Evolutionary conservation across 1,139 yeast species (phyloP).

Genomic region (Lodderomyces margitis): DNA sequence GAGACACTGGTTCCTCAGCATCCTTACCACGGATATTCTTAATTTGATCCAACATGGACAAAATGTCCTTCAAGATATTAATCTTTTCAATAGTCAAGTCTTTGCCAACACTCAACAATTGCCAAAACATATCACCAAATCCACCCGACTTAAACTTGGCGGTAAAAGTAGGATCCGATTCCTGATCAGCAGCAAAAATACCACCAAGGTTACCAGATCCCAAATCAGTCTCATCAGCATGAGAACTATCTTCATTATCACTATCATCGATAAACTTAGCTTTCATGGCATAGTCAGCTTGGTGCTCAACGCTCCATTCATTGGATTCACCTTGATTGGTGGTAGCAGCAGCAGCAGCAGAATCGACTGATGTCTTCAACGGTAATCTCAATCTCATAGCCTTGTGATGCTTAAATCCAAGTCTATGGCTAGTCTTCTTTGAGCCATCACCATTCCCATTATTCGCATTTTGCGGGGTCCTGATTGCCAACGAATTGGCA

Average conservation of each 20-base stretch:
- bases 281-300: slow-evolving; percentile 2
- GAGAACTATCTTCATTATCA: slow-evolving; percentile 2
- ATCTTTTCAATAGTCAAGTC: slow-evolving; percentile 14
- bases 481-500: slow-evolving; percentile 6
- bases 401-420: slow-evolving; percentile 1
- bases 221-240: slow-evolving; percentile 2
- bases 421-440: not conserved
- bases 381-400: slow-evolving; percentile 4
- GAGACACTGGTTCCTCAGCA: not conserved
- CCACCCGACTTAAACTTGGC: slow-evolving; percentile 11
- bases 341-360: too few relatives aligned
- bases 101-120: slow-evolving; percentile 13
- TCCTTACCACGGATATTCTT: slow-evolving; percentile 5
- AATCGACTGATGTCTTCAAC: not conserved
- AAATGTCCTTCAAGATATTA: slow-evolving; percentile 13
- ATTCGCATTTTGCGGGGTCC: not conserved
- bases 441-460: slow-evolving; percentile 1
- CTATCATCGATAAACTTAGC: not conserved
- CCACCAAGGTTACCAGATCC: not conserved
- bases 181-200: slow-evolving; percentile 1
- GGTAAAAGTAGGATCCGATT: slow-evolving; percentile 3
- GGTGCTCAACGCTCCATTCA: slow-evolving; percentile 2
- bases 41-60: slow-evolving; percentile 12
- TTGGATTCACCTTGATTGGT: not conserved
- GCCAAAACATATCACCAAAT: slow-evolving; percentile 14